Base-by-base conservation (phyloP, 805 yeast genomes). In the Saccharomycopsis schoenii region DNA sequence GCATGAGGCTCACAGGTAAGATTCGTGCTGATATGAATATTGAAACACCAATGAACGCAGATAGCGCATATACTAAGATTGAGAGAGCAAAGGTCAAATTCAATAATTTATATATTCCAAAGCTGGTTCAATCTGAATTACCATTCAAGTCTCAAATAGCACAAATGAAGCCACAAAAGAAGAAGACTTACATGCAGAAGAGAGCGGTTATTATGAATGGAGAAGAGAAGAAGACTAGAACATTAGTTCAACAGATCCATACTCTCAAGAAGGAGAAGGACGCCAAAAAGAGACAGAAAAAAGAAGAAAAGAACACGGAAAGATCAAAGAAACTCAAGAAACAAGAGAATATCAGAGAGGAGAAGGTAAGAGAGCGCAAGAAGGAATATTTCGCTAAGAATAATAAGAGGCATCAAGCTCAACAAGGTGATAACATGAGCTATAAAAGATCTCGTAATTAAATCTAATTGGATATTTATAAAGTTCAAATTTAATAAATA, bases 1-100 rank as follows among this genome's bases (percentile, higher is more conserved):
- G 99, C 65, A 91, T 94, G 96, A 83, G 96, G 70, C 78, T 93
- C 64, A 94, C 97, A 0, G 99, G 99, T 61, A 87, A 87, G 68
- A 91, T 94, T 52, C 83, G 99, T 68, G 93, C 94, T 24, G 96
- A 81, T 25, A 72, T 79, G 66, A 81, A 80, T 43, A 69, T 90
- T 56, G 83, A 80, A 21, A 83, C 94, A 0, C 93, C 93, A 56
- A 72, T 74, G 58, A 74, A 74, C 57, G 73, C 77, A 43, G 82
- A 82, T 66, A 79, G 83, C 62, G 72, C 77, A 42, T 84, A 83
- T 69, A 72, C 73, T 63, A 91, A 89, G 75, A 79, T 96, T 61
- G 97, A 90, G 74, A 82, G 99, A 69, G 77, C 75, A 34, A 91
- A 88, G 66, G 83, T 97, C 67, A 84, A 83, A 65, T 94, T 94